These are phyloP conservation scores for Chaetomium sp. DNA, from an alignment of 2,329 filamentous ascomycete species.

Conservation along the genomic window DNA sequence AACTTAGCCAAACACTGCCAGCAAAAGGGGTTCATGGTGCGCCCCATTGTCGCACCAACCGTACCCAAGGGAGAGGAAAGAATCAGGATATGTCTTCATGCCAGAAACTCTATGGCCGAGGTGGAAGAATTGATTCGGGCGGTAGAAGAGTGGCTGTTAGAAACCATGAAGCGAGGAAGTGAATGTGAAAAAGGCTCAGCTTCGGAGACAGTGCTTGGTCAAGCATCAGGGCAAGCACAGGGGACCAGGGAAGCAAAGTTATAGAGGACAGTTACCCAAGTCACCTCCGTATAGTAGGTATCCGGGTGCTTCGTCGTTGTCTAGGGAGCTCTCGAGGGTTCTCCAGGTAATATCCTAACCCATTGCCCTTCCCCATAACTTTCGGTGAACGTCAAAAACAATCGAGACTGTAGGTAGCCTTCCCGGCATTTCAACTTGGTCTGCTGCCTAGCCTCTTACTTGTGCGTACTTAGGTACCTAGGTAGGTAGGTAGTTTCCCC, in stretches of 20 bases:
- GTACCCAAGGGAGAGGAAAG: slow-evolving; percentile 59
- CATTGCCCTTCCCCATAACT: too few relatives aligned
- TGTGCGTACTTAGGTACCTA: too few relatives aligned
- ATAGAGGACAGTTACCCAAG: neutral
- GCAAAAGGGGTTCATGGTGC: slow-evolving; percentile 53
- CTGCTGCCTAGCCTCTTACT: too few relatives aligned
- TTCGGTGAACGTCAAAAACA: too few relatives aligned
- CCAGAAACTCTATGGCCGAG: slow-evolving; percentile 56
- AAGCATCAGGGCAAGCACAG: neutral
- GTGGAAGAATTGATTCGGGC: slow-evolving; percentile 52
- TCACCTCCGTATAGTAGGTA: too few relatives aligned
- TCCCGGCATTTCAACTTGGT: too few relatives aligned
- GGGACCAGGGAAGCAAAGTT: neutral
- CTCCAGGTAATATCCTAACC: too few relatives aligned
- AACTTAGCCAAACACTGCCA: slow-evolving; percentile 58
- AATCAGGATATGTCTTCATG: slow-evolving; percentile 61
- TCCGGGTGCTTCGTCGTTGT: too few relatives aligned
- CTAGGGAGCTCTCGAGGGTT: too few relatives aligned
- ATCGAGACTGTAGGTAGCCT: too few relatives aligned
- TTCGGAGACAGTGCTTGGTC: neutral
- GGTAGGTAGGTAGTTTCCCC: too few relatives aligned
- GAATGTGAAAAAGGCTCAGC: neutral
- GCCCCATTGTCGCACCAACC: slow-evolving; percentile 62
- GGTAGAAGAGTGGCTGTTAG: slow-evolving; percentile 39
- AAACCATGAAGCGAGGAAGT: neutral